Percentiles rank a stretch among this genome's conserved stretches.
phyloP scores from a whole-genome alignment of 2,329 filamentous ascomycete genomes.

The Venturia carpophila region DNA sequence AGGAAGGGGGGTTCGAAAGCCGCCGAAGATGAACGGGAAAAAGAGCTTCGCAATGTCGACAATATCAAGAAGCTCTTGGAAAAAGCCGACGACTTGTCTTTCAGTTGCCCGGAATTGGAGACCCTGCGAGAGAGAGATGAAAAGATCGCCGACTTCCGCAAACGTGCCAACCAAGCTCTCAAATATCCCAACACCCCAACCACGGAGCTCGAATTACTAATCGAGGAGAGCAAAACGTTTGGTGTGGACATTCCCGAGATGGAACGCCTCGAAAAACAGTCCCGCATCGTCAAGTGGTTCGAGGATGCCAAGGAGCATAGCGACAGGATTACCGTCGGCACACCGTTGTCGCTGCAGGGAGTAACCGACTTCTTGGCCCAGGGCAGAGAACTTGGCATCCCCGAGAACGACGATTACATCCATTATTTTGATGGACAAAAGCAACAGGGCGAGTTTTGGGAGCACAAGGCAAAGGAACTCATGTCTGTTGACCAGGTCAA shows the following conservation, averaged over 20 bases:
- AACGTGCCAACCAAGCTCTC: conserved; percentile 63
- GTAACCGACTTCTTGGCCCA: conserved; percentile 72
- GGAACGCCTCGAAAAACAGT: conserved; percentile 67
- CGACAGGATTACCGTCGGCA: conserved; percentile 37
- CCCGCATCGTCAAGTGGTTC: conserved; percentile 85
- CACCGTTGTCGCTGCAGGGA: conserved; percentile 62
- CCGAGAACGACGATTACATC: conserved; percentile 72
- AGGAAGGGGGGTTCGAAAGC: conserved; percentile 63
- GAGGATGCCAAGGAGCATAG: conserved; percentile 62
- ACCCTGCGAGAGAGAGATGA: conserved; percentile 78
- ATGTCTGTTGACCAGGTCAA: conserved; percentile 88
- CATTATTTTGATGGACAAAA: conserved; percentile 68
- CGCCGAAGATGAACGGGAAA: conserved; percentile 76
- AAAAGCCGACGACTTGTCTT: conserved; percentile 78
- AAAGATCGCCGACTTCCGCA: conserved; percentile 77
- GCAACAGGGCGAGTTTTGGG: conserved; percentile 75
- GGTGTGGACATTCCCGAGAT: conserved; percentile 89
- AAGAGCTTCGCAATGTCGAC: conserved; percentile 78
- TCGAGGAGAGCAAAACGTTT: conserved; percentile 83
- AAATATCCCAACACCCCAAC: conserved; percentile 57
- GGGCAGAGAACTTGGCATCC: conserved; percentile 68
- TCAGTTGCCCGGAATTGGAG: conserved; percentile 85
- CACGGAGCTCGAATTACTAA: conserved; percentile 75
- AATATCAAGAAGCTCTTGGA: conserved; percentile 79
- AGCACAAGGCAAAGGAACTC: conserved; percentile 83